These are phyloP conservation scores for Boletellus sp. DNA, from an alignment of 768 basidiomycete species.

Conservation along the genomic window DNA sequence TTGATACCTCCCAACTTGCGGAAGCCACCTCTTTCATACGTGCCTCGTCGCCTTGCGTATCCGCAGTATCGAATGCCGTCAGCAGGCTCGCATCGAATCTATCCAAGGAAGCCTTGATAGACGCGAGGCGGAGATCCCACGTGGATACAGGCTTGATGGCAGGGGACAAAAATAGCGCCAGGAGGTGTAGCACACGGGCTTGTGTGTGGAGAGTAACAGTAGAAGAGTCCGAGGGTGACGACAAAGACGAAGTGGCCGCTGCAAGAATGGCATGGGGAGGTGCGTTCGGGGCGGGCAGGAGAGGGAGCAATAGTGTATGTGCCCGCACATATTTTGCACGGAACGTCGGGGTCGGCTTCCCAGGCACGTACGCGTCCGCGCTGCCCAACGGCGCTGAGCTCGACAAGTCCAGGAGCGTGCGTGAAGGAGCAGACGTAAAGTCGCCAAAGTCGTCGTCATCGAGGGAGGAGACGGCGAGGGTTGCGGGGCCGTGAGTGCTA, in stretches of 20 bases:
- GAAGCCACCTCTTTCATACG: conserved; percentile 80
- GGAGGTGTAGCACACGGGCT: conserved; percentile 66
- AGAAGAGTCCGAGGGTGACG: conserved; percentile 34
- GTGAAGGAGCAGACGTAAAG: conserved; percentile 51
- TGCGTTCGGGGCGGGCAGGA: conserved; percentile 54
- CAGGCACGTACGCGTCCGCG: conserved; percentile 19
- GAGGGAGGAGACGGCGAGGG: conserved; percentile 45
- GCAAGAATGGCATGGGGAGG: conserved; percentile 68
- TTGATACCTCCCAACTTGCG: conserved; percentile 83
- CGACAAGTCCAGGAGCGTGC: conserved; percentile 20
- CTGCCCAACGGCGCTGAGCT: conserved; percentile 4
- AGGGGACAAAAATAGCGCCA: conserved; percentile 72
- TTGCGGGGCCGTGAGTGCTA: conserved; percentile 51
- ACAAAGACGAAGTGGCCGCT: conserved; percentile 41
- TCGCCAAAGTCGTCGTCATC: conserved; percentile 89
- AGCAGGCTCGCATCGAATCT: conserved; percentile 84
- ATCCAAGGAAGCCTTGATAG: conserved; percentile 77
- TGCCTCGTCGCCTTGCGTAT: conserved; percentile 64
- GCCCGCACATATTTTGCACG: conserved; percentile 64
- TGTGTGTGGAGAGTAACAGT: conserved; percentile 47
- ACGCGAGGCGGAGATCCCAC: conserved; percentile 59
- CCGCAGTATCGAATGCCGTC: conserved; percentile 86
- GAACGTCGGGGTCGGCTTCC: conserved; percentile 31
- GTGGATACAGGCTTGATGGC: conserved; percentile 64
- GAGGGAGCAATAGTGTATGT: conserved; percentile 58